Evolutionary conservation across 2,329 filamentous ascomycete species (phyloP).

Genomic region (Tolypocladium paradoxum): DNA sequence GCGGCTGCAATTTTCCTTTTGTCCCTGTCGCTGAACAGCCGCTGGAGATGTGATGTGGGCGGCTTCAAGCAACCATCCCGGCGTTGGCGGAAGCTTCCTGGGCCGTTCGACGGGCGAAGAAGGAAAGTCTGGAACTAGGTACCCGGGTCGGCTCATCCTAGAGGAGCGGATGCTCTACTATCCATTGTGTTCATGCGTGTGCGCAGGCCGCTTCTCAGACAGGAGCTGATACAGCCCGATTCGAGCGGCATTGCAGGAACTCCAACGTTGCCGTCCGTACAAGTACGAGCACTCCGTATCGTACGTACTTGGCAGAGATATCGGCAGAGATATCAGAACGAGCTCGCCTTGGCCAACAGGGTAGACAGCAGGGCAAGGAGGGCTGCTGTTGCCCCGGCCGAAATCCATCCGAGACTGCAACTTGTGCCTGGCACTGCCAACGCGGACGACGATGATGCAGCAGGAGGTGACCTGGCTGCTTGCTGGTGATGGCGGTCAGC

Average conservation of each 20-base stretch:
- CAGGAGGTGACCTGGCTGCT: neutral
- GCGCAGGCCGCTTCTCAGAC: neutral
- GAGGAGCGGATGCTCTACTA: neutral
- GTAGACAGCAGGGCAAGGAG: neutral
- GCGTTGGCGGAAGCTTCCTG: constrained; percentile 1
- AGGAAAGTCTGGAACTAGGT: neutral
- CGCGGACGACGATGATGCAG: neutral
- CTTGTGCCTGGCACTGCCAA: neutral
- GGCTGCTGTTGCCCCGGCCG: neutral
- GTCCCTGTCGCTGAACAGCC: constrained; percentile 1
- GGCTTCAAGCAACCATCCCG: neutral
- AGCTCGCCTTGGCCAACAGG: neutral
- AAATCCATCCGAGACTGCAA: neutral
- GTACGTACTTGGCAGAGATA: neutral
- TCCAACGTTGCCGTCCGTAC: neutral
- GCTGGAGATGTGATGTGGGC: constrained; percentile 1
- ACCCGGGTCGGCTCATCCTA: constrained; percentile 1
- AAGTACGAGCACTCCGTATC: neutral
- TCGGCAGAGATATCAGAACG: neutral
- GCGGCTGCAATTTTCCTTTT: constrained; percentile 3
- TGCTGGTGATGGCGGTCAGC: constrained; percentile 1
- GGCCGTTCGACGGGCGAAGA: constrained; percentile 4
- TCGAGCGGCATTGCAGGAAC: neutral
- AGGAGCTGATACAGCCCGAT: neutral
- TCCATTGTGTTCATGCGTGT: neutral